Percentiles rank a stretch among this genome's conserved stretches.
These are phyloP conservation scores for Allium sativum DNA, from an alignment of 106 monocot species.

Conservation along the genomic window DNA sequence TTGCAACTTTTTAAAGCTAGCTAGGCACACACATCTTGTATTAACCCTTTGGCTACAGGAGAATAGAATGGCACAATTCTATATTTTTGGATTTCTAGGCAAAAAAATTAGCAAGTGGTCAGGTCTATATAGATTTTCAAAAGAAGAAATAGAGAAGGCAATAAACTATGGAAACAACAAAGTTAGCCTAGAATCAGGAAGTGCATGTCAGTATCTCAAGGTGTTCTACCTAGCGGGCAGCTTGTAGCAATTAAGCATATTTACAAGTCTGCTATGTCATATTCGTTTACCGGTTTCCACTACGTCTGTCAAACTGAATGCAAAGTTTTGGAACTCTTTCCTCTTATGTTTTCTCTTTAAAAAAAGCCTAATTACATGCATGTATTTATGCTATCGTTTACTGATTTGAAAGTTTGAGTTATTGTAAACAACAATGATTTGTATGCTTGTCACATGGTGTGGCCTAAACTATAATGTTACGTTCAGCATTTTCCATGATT, in stretches of 20 bases:
- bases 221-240: conserved; percentile 40
- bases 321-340: no score
- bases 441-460: background rate
- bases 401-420: no score
- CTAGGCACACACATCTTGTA: no score
- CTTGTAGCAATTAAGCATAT: conserved; percentile 42
- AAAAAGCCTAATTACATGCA: no score
- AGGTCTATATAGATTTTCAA: conserved; percentile 38
- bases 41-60: background rate
- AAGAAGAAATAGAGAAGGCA: conserved; percentile 36
- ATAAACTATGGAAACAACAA: conserved; percentile 20
- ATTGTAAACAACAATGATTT: no score
- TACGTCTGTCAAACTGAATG: no score
- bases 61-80: background rate
- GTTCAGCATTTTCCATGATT: background rate
- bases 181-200: conserved; percentile 30
- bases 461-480: background rate
- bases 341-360: no score
- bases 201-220: conserved; percentile 41
- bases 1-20: no score
- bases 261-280: conserved; percentile 20
- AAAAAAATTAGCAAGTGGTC: conserved; percentile 27
- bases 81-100: conserved; percentile 1
- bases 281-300: no score
- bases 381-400: background rate